These are phyloP conservation scores for Musa acuminata DNA, from an alignment of 176 grass and related monocot species.

Conservation along the genomic window DNA sequence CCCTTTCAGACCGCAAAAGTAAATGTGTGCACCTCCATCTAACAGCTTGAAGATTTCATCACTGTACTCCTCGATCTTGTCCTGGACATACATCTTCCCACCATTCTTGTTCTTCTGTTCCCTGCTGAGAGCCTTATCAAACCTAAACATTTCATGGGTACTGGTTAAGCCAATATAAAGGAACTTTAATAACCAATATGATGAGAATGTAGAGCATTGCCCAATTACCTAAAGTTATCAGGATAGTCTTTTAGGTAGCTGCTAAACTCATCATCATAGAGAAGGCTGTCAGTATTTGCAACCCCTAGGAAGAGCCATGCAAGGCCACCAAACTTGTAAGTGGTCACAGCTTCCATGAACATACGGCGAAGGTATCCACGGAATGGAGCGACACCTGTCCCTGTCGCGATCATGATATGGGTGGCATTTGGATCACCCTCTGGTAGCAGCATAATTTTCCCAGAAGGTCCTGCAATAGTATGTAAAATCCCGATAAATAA, in stretches of 20 bases:
- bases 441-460: slow-evolving; percentile 93
- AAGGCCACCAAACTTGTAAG: slow-evolving; percentile 67
- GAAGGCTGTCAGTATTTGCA: slow-evolving; percentile 78
- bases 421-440: slow-evolving; percentile 76
- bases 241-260: slow-evolving; percentile 63
- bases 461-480: slow-evolving; percentile 52
- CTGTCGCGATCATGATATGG: slow-evolving; percentile 96
- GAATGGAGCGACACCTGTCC: slow-evolving; percentile 81
- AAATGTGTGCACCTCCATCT: slow-evolving; percentile 67
- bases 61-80: slow-evolving; percentile 69
- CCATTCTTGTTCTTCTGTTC: slow-evolving; percentile 73
- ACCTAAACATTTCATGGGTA: slow-evolving; percentile 26
- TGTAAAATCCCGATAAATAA: background rate
- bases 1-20: slow-evolving; percentile 85
- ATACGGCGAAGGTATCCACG: slow-evolving; percentile 82
- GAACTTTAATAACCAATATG: background rate
- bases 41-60: slow-evolving; percentile 84
- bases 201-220: background rate
- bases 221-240: slow-evolving; percentile 59
- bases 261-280: slow-evolving; percentile 81
- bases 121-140: slow-evolving; percentile 78
- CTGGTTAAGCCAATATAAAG: background rate
- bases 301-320: slow-evolving; percentile 94
- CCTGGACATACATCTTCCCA: slow-evolving; percentile 90
- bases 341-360: slow-evolving; percentile 94